Conservation (phyloP, 2,329 filamentous ascomycete species). For the Ophiocordyceps polyrhachis-furcata region DNA sequence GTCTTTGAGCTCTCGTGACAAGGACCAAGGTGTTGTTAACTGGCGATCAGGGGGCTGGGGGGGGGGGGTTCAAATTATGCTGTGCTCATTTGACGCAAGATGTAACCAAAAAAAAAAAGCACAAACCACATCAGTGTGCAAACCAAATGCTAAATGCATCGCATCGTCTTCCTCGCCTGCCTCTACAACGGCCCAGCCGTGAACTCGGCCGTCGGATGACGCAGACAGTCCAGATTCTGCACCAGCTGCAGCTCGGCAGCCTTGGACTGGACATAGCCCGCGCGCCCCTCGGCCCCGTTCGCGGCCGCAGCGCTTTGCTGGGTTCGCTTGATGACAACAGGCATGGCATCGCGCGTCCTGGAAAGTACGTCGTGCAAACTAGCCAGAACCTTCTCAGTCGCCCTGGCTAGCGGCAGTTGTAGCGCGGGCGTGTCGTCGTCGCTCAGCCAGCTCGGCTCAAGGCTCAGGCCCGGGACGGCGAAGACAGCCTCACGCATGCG, state of each 20-base stretch:
- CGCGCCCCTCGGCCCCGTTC: slow-evolving; percentile 31
- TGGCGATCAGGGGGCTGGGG: neutral
- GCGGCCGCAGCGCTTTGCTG: slow-evolving; percentile 22
- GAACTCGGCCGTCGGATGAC: slow-evolving; percentile 46
- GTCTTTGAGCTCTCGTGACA: neutral
- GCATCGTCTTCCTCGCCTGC: neutral
- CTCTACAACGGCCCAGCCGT: slow-evolving; percentile 30
- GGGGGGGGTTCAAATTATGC: neutral
- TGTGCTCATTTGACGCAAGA: neutral
- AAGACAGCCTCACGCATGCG: slow-evolving; percentile 69
- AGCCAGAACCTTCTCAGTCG: slow-evolving; percentile 71
- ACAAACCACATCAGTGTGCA: neutral
- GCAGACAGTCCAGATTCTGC: slow-evolving; percentile 50
- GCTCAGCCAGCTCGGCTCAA: slow-evolving; percentile 52
- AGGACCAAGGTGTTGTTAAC: neutral
- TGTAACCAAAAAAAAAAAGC: neutral
- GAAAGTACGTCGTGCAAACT: slow-evolving; percentile 79
- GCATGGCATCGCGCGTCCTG: slow-evolving; percentile 48
- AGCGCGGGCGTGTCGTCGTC: slow-evolving; percentile 48
- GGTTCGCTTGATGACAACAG: slow-evolving; percentile 25
- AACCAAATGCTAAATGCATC: neutral
- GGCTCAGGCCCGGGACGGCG: slow-evolving; percentile 23
- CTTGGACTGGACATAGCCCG: slow-evolving; percentile 54
- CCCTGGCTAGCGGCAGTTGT: slow-evolving; percentile 65
- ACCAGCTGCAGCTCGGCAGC: slow-evolving; percentile 80